Evolutionary conservation across 352 stramenopile genomes (phyloP), one percentile per base, ranked within the genome.

Genomic region (Pythium phragmitis): DNA sequence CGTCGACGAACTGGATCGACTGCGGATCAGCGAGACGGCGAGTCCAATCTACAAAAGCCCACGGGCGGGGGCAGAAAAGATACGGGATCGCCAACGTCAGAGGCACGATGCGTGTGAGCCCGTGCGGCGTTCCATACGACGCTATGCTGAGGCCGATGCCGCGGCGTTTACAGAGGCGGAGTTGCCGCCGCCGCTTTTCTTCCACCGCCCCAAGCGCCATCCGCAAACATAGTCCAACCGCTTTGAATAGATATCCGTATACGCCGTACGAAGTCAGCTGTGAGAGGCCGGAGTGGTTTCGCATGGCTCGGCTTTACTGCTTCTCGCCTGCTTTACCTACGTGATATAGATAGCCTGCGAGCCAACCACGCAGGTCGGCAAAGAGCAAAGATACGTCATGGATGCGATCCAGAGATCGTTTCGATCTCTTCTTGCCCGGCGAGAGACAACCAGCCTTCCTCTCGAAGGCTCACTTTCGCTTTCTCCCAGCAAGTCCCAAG

Each of bases 161-260:
- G n/a, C 5, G 23, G 26, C 37, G n/a, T 58, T 67, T 7, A 11
- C 37, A n/a, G 50, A 60, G 33, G 34, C 21, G 2, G 52, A 67
- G 36, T 43, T 61, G 34, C 60, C 60, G 8, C 60, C 60, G 4
- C 60, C 60, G n/a, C 53, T 67, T 36, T 67, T 49, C 23, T 67
- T 67, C 45, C 51, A 62, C 60, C 55, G 56, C 41, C 60, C 60
- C 23, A 65, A 54, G 21, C 30, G 30, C n/a, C 28, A 34, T 1
- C 28, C 43, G 16, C 16, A 37, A 36, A 17, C 19, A 16, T n/a
- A 45, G 3, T 28, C 39, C 36, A 41, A 41, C 36, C 13, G 36
- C 36, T 41, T 41, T 21, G 21, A 21, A 21, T 21, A 21, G 21
- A 21, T 21, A 21, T 21, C 21, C 21, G 21, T 21, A 21, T 21